Conservation (phyloP, 1,284 basidiomycete genomes). For the Rhodotorula sp. region DNA sequence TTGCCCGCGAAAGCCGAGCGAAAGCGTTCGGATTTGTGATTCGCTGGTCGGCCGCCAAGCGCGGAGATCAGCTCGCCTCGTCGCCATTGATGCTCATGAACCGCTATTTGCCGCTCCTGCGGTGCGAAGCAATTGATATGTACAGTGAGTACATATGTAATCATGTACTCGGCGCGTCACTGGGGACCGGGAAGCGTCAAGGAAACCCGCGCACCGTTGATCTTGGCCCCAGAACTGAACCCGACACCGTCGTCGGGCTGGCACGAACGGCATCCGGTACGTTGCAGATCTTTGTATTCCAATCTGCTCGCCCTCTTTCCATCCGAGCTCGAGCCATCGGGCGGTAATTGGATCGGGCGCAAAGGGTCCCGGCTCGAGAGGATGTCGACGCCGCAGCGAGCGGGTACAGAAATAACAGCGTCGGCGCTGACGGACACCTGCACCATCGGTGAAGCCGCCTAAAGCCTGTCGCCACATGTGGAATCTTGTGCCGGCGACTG, state of each 20-base stretch:
- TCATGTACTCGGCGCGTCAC: no score
- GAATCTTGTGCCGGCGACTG: no score
- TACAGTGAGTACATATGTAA: no score
- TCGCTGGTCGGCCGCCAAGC: conserved; percentile 25
- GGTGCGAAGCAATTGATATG: conserved; percentile 13
- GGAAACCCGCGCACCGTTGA: conserved; percentile 20
- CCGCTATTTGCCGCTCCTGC: conserved; percentile 15
- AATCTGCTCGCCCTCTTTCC: conserved; percentile 1
- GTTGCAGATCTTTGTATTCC: conserved; percentile 21
- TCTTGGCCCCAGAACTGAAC: conserved; percentile 7
- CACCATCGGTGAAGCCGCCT: no score
- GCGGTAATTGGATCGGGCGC: conserved; percentile 21
- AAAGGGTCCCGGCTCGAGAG: conserved; percentile 1
- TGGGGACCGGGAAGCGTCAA: not conserved
- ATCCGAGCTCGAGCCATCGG: not conserved
- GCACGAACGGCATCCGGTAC: conserved; percentile 32
- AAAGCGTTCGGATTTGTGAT: conserved; percentile 22
- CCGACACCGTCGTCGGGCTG: conserved; percentile 25
- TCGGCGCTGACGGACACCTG: no score
- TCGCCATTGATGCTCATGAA: not conserved
- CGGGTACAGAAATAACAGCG: no score
- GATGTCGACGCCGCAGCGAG: not conserved
- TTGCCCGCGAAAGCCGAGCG: no score
- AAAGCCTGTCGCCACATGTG: no score
- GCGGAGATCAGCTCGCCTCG: conserved; percentile 6